A percentile compares a stretch with the other conserved stretches of the same genome.
These are phyloP conservation scores for Zygotorulaspora danielsina DNA, from an alignment of 805 yeast species.

Conservation along the genomic window DNA sequence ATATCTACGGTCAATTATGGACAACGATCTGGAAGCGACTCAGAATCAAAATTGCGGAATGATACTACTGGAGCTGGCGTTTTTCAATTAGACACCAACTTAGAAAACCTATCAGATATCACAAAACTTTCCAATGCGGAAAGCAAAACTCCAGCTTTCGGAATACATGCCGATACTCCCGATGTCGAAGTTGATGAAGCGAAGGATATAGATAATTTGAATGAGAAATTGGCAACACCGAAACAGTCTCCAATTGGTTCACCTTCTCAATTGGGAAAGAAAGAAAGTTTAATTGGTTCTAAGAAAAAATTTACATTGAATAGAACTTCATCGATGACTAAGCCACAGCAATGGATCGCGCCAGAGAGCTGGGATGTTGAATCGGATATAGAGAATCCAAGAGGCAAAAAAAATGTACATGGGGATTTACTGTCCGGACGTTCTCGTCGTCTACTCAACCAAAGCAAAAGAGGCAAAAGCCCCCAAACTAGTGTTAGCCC, in stretches of 20 bases:
- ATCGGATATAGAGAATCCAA: constrained; percentile 19
- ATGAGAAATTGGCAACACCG: background rate
- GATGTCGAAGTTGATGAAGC: background rate
- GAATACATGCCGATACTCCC: background rate
- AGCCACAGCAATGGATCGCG: constrained; percentile 43
- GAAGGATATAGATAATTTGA: background rate
- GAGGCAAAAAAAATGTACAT: constrained; percentile 13
- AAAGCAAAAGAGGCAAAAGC: background rate
- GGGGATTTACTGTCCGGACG: constrained; percentile 1
- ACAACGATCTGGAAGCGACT: background rate
- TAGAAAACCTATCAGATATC: constrained; percentile 29
- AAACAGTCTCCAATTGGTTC: background rate
- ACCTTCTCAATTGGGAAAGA: background rate
- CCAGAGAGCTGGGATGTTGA: constrained; percentile 64
- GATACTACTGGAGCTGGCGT: constrained; percentile 6
- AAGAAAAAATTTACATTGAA: constrained; percentile 2
- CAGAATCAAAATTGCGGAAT: background rate
- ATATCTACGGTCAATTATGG: background rate
- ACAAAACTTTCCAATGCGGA: constrained; percentile 15
- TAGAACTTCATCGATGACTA: constrained; percentile 3
- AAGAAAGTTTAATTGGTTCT: background rate
- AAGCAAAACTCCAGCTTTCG: background rate
- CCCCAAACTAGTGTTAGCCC: background rate
- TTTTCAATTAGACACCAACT: constrained; percentile 29
- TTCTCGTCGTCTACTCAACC: background rate